These are phyloP conservation scores for Penicillium verhagenii DNA, from an alignment of 495 filamentous ascomycete genomes.

Conservation along the genomic window DNA sequence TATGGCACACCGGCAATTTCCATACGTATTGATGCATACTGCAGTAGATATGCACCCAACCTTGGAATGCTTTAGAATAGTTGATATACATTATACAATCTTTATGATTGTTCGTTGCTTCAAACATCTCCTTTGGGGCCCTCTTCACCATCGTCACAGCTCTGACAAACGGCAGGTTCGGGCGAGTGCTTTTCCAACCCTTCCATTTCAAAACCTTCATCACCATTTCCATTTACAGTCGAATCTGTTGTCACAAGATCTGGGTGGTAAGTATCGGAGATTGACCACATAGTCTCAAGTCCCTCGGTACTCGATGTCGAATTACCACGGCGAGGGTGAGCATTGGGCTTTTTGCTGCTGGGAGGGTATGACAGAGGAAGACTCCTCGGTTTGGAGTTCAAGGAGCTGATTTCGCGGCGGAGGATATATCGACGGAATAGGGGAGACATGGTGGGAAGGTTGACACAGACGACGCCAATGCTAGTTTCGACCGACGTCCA, in stretches of 20 bases:
- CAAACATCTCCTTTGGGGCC: not conserved
- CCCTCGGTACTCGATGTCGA: not conserved
- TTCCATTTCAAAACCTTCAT: not conserved
- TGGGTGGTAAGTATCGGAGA: not conserved
- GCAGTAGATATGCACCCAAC: too few species aligned
- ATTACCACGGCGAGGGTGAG: not conserved
- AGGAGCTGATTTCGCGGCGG: not conserved
- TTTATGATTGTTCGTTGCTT: too few species aligned
- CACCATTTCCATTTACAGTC: not conserved
- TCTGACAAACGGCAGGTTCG: not conserved
- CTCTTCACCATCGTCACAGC: not conserved
- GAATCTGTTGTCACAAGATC: not conserved
- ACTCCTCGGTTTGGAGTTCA: not conserved
- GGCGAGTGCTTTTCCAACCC: not conserved
- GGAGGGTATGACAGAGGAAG: not conserved
- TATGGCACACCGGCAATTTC: too few species aligned
- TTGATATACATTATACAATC: not conserved
- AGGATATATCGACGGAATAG: conserved; percentile 1
- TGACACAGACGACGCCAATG: not conserved
- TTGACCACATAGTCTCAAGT: not conserved
- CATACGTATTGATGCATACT: too few species aligned
- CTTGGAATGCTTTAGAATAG: not conserved
- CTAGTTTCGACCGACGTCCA: conserved; percentile 4
- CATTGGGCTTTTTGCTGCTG: not conserved
- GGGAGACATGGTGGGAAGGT: not conserved